Base-by-base conservation (phyloP, 1,139 yeast genomes). In the Waltiozyma sp. region DNA sequence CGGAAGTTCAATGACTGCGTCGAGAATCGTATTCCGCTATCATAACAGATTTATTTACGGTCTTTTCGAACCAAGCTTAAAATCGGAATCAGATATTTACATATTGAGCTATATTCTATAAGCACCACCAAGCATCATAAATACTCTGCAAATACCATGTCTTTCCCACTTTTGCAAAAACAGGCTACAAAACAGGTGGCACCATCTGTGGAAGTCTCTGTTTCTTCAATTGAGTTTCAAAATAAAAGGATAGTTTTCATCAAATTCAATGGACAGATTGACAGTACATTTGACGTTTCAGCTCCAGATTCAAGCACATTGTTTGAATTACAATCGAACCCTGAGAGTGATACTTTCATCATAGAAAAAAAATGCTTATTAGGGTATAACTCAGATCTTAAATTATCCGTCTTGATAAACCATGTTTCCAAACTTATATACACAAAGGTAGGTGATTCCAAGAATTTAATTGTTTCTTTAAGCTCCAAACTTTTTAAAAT, bases 401-500 rank as follows among this genome's bases (percentile, higher is more conserved):
- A 61, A 40, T 45, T 55, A 2, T 58, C 62, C 15, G 63, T 64
- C 2, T 38, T 61, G 42, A 63, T 66, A 1, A 56, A 65, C 14
- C 65, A 65, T 41, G 44, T 66, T 2, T 64, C 67, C 0, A 58
- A 57, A 38, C 43, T 62, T 13, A 41, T 65, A n/a, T 57, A 55
- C 28, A 50, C 56, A 5, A 18, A 15, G 23, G 37, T 42, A 8
- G 28, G 42, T 2, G 56, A 57, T 28, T 38, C 51, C 2, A 47
- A 63, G 35, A 61, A 60, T 41, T 44, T 68, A 13, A 58, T 71
- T 6, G 50, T 72, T 6, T 64, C 68, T 4, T 45, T 66, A 26
- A 66, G 73, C 45, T 69, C 73, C 1, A 67, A 63, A 46, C 43
- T 71, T 6, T 70, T 66, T 53, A 41, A 38, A 4, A 19, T 23